Evolutionary conservation across 2,329 filamentous ascomycete genomes (phyloP), one percentile per base, ranked within the genome.

Genomic region (Parastagonospora avenae): DNA sequence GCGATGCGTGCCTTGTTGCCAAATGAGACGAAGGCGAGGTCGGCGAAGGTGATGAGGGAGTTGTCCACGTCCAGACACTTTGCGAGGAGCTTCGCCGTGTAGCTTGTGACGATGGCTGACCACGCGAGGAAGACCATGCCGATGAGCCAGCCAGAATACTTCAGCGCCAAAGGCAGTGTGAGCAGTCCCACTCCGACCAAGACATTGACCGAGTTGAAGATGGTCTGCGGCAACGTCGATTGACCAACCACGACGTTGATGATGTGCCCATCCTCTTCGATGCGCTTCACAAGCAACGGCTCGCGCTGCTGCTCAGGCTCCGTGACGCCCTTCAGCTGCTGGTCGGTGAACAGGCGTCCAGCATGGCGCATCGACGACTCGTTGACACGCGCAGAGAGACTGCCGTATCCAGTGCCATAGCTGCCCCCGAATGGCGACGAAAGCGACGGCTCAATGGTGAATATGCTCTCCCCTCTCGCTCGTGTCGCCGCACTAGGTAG

Each of bases 171-270:
- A 5, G 93, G 94, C 46, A 99, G 79, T 73, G 91, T 95, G 43
- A 99, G 81, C 28, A 99, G 78, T 1, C 93, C 93, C 28, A 99
- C 88, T 12, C 92, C 92, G 54, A 97, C 93, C 52, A 97, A 78
- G 43, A 95, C 91, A 60, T 96, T 96, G 70, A 93, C 93, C 2
- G 91, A 95, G 75, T 99, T 99, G 80, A 97, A 96, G 55, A 97
- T 84, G 6, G 93, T 97, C 77, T 97, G 93, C 0, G 92, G 92
- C 12, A 97, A 80, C 1, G 93, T 99, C n/a, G 91, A 96, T 76
- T 95, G 92, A 33, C 93, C 93, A 55, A 96, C 89, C 2, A 96
- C 87, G 2, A 93, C 84, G 62, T 93, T 84, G 48, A 96, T 85
- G 41, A 93, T 84, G 36, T 94, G 91, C 60, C 94, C 91, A 63